Percentiles rank a stretch among this genome's conserved stretches.
Evolutionary conservation across 306 rosid genomes (phyloP).

Genomic region (Corylus americana): DNA sequence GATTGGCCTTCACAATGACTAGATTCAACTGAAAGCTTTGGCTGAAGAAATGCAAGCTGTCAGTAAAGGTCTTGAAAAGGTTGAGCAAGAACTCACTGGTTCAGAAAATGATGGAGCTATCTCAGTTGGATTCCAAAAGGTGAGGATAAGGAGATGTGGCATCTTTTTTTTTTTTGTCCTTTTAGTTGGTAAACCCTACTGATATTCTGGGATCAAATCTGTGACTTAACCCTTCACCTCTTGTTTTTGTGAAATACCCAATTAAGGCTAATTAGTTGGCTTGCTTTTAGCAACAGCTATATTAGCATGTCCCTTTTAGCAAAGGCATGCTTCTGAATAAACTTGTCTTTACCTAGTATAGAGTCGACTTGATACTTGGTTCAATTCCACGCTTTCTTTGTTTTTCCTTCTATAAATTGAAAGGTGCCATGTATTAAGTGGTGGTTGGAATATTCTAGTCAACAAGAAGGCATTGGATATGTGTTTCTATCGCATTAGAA

Average conservation of each 20-base stretch:
- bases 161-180: neutral
- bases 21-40: slow-evolving; percentile 95
- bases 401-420: slow-evolving; percentile 1
- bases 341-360: neutral
- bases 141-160: slow-evolving; percentile 31
- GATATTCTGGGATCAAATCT: neutral
- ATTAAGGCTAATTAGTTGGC: too few species aligned
- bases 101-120: slow-evolving; percentile 84
- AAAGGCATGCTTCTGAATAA: neutral
- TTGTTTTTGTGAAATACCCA: neutral
- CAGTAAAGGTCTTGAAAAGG: slow-evolving; percentile 96
- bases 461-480: neutral
- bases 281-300: too few species aligned
- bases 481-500: neutral
- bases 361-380: neutral
- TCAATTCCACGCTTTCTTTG: neutral
- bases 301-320: too few species aligned
- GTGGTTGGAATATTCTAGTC: neutral
- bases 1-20: slow-evolving; percentile 28
- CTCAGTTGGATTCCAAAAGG: slow-evolving; percentile 84
- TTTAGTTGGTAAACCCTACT: slow-evolving; percentile 1
- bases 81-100: slow-evolving; percentile 90
- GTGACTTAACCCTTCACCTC: neutral
- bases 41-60: slow-evolving; percentile 99
- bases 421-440: neutral